phyloP scores from a whole-genome alignment of 1,284 basidiomycete genomes.

The Cryptococcus jaspeensis region DNA sequence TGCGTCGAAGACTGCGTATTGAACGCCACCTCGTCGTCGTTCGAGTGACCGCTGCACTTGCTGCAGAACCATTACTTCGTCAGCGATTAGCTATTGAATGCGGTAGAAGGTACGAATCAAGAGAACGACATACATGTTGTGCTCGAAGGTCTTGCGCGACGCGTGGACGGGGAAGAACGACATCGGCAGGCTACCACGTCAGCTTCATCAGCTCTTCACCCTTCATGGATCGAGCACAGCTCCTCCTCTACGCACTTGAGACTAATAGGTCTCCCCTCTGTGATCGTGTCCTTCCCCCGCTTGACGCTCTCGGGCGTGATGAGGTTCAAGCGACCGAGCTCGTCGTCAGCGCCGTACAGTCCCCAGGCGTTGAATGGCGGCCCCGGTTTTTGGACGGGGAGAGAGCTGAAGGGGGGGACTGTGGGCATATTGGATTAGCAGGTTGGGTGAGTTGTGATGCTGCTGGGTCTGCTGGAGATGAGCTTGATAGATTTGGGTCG shows the following conservation, averaged over 20 bases:
- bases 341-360: slow-evolving; percentile 30
- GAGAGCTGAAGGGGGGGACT: slow-evolving; percentile 7
- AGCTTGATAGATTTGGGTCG: too few species aligned
- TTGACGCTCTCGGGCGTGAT: slow-evolving; percentile 32
- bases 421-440: background rate
- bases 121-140: background rate
- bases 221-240: background rate
- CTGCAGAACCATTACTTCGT: too few species aligned
- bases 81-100: too few species aligned
- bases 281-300: slow-evolving; percentile 25
- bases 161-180: background rate
- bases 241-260: slow-evolving; percentile 26
- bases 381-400: slow-evolving; percentile 17
- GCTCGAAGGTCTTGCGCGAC: background rate
- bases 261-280: slow-evolving; percentile 29
- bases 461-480: too few species aligned
- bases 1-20: slow-evolving; percentile 52
- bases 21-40: slow-evolving; percentile 44
- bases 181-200: background rate
- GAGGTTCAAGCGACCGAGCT: slow-evolving; percentile 36
- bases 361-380: slow-evolving; percentile 42
- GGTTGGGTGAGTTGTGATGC: too few species aligned
- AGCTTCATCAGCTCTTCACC: background rate
- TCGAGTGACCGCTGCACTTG: slow-evolving; percentile 19
- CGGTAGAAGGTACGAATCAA: too few species aligned